Percentiles rank a stretch among this genome's conserved stretches.
These are phyloP conservation scores for Hansenula anomala DNA, from an alignment of 1,139 yeast genomes.

Conservation along the genomic window DNA sequence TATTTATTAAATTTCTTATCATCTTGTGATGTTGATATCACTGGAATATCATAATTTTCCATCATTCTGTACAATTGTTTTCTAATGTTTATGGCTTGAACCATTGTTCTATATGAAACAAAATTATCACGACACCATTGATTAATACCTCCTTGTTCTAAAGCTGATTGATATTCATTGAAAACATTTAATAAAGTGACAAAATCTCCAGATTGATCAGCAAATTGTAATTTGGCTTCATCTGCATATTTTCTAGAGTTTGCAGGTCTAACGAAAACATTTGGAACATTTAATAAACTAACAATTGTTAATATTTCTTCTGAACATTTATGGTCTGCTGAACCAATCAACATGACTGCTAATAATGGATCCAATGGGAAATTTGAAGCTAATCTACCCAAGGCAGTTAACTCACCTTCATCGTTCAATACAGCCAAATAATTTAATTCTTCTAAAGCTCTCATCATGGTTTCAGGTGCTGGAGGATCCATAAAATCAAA, in stretches of 20 bases:
- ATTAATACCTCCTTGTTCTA: conserved; percentile 63
- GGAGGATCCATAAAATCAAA: conserved; percentile 99
- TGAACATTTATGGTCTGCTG: conserved; percentile 81
- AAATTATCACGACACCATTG: conserved; percentile 94
- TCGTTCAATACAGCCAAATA: conserved; percentile 87
- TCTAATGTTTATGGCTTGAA: conserved; percentile 81
- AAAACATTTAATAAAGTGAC: conserved; percentile 84
- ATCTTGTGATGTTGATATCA: conserved; percentile 67
- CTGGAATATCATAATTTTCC: conserved; percentile 73
- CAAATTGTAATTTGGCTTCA: conserved; percentile 81
- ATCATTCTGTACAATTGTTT: conserved; percentile 77
- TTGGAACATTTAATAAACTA: conserved; percentile 89
- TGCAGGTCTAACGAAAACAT: conserved; percentile 90
- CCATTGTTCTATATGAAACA: conserved; percentile 75
- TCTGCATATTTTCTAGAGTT: conserved; percentile 88
- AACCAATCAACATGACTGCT: conserved; percentile 87
- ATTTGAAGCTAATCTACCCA: conserved; percentile 86
- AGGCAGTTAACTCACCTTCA: conserved; percentile 82
- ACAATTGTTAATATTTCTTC: conserved; percentile 86
- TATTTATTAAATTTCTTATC: conserved; percentile 65
- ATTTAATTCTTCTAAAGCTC: conserved; percentile 93
- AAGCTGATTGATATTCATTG: conserved; percentile 65
- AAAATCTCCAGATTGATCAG: conserved; percentile 95
- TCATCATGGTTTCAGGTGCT: conserved; percentile 99
- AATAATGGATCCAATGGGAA: conserved; percentile 96